Percentiles rank a stretch among this genome's conserved stretches.
Evolutionary conservation across 495 filamentous ascomycete species (phyloP).

Genomic region (Aspergillus nidulans): DNA sequence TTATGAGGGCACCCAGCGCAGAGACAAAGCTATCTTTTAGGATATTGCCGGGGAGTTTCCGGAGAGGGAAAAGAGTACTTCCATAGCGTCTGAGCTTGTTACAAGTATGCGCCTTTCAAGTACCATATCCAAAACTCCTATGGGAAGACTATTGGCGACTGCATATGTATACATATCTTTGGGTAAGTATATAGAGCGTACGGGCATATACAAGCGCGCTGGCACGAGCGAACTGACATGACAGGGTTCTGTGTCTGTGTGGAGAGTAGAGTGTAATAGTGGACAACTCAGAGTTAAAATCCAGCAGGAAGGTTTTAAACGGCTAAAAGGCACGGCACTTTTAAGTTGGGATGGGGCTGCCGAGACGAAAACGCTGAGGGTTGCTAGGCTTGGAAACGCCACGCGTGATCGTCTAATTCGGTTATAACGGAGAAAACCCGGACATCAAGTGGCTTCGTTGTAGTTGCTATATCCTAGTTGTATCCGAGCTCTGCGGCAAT

Average conservation of each 20-base stretch:
- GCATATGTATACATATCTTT: too few species aligned
- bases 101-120: too few species aligned
- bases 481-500: not conserved
- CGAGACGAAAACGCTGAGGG: not conserved
- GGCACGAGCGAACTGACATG: too few species aligned
- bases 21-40: not conserved
- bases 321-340: not conserved
- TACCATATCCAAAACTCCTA: not conserved
- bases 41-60: not conserved
- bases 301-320: not conserved
- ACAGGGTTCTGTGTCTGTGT: not conserved
- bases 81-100: not conserved
- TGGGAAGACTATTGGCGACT: not conserved
- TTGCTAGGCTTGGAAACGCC: not conserved
- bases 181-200: not conserved
- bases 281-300: not conserved
- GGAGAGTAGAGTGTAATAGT: not conserved
- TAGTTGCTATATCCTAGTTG: not conserved
- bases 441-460: not conserved
- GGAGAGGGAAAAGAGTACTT: not conserved
- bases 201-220: not conserved
- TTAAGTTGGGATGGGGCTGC: not conserved
- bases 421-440: not conserved
- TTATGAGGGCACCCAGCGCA: not conserved
- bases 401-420: not conserved